Percentiles rank a stretch among this genome's conserved stretches.
Evolutionary conservation across 192 early-diverging fungal genomes (phyloP).

Genomic region (Entophlyctis helioformis): DNA sequence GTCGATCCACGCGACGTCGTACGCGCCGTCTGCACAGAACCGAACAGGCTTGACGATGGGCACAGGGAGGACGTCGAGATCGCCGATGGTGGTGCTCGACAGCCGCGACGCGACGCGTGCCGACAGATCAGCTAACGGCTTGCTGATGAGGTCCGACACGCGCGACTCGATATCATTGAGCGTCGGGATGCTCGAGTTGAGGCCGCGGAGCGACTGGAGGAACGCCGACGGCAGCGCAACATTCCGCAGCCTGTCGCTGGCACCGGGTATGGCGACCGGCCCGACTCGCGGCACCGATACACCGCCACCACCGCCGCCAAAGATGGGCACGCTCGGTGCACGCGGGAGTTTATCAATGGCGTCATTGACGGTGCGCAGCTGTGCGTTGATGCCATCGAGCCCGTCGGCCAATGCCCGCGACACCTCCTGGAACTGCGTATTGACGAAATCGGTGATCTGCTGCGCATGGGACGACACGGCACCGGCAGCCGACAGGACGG

Average conservation of each 20-base stretch:
- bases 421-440: conserved; percentile 6
- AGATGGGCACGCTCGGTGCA: conserved; percentile 3
- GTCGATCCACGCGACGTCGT: conserved; percentile 10
- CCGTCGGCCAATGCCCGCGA: conserved; percentile 1
- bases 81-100: too few relatives aligned
- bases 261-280: conserved; percentile 8
- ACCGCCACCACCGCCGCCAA: conserved; percentile 4
- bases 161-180: not conserved
- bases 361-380: conserved; percentile 1
- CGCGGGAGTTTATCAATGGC: conserved; percentile 1
- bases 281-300: not conserved
- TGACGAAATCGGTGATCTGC: conserved; percentile 7
- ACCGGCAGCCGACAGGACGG: conserved; percentile 6
- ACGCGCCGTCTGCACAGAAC: conserved; percentile 7
- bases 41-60: not conserved
- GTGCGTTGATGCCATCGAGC: conserved; percentile 3
- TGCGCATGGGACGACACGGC: conserved; percentile 3
- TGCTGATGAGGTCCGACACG: conserved; percentile 4
- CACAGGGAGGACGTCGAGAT: not conserved
- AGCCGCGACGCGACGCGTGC: too few relatives aligned
- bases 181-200: conserved; percentile 2
- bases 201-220: conserved; percentile 2
- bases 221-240: conserved; percentile 8
- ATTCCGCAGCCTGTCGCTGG: conserved; percentile 3
- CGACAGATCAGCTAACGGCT: conserved; percentile 7